Percentiles rank a stretch among this genome's conserved stretches.
These are phyloP conservation scores for Hypomyces rosellus DNA, from an alignment of 2,329 filamentous ascomycete species.

Conservation along the genomic window DNA sequence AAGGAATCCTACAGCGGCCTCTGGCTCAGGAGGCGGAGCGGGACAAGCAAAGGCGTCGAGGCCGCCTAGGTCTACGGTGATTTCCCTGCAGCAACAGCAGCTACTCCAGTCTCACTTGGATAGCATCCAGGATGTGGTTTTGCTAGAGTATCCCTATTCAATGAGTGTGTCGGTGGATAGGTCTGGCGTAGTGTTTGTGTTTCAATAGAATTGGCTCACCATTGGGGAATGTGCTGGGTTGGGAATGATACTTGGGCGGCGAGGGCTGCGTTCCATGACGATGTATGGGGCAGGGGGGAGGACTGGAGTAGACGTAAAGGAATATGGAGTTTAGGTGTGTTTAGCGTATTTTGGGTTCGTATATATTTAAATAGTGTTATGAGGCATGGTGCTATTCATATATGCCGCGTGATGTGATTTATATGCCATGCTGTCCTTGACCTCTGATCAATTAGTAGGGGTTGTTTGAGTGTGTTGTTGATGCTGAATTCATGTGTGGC, in stretches of 20 bases:
- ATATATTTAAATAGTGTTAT: neutral
- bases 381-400: neutral
- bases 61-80: constrained; percentile 71
- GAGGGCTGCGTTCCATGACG: neutral
- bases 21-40: constrained; percentile 18
- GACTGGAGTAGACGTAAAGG: neutral
- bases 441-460: no score
- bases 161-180: constrained; percentile 91
- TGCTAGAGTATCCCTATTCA: constrained; percentile 82
- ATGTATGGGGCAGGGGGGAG: neutral
- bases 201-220: constrained; percentile 35
- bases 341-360: neutral
- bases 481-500: no score
- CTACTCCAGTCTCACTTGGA: constrained; percentile 83
- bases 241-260: neutral
- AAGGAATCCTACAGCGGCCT: constrained; percentile 27
- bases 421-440: no score
- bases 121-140: constrained; percentile 77
- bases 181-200: constrained; percentile 84
- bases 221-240: neutral
- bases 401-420: no score
- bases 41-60: constrained; percentile 26
- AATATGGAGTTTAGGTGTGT: neutral
- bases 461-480: neutral
- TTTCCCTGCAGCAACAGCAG: constrained; percentile 81